Evolutionary conservation across 202 grass and related monocot genomes (phyloP).

Genomic region (Eragrostis tef): DNA sequence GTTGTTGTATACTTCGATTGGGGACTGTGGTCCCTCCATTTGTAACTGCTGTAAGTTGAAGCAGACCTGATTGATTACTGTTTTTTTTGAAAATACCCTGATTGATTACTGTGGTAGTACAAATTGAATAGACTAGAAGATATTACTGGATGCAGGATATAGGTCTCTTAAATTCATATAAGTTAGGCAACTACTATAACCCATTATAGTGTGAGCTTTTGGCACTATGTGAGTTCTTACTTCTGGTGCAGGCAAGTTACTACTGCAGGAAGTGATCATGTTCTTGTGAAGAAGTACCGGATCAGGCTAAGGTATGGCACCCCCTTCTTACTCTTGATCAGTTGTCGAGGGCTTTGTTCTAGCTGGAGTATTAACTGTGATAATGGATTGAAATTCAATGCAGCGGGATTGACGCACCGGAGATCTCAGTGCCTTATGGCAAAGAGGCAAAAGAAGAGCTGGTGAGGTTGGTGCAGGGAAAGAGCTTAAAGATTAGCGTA

Average conservation of each 20-base stretch:
- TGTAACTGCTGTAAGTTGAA: background rate
- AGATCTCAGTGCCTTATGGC: conserved; percentile 82
- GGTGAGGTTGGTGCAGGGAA: conserved; percentile 68
- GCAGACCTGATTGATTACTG: background rate
- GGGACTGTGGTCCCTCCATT: background rate
- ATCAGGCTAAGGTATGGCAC: conserved; percentile 81
- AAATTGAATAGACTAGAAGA: conserved; percentile 43
- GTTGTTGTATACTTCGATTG: background rate
- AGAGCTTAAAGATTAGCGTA: conserved; percentile 56
- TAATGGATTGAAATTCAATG: conserved; percentile 38
- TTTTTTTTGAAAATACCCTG: too few relatives aligned
- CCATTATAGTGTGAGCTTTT: background rate
- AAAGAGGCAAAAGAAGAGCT: conserved; percentile 81
- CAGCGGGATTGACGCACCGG: conserved; percentile 89
- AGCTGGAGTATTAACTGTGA: background rate
- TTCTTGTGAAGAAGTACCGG: conserved; percentile 64
- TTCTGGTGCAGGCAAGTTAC: conserved; percentile 57
- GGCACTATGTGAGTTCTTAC: conserved; percentile 11
- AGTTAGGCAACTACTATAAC: background rate
- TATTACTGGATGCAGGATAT: conserved; percentile 67
- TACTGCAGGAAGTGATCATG: conserved; percentile 36
- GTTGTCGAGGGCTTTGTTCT: background rate
- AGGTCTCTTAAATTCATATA: conserved; percentile 49
- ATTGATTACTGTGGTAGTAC: too few relatives aligned
- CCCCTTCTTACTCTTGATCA: background rate